phyloP scores from a whole-genome alignment of 192 early-diverging fungal species.

The Phlyctochytrium arcticum region DNA sequence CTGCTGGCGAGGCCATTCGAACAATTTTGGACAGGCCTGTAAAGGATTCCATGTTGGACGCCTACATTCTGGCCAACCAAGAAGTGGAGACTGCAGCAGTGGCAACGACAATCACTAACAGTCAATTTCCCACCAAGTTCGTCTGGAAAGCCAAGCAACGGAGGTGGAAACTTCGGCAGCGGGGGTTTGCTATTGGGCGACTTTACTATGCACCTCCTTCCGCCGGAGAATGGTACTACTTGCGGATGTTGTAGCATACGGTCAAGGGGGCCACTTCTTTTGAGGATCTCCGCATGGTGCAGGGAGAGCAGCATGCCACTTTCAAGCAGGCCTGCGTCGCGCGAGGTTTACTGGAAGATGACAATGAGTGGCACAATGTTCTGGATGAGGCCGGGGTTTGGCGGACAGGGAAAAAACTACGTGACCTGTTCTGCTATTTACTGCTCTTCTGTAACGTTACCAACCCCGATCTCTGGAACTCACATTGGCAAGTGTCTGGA shows the following conservation, averaged over 20 bases:
- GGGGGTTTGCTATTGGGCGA: background rate
- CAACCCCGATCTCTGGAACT: too few species aligned
- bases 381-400: too few species aligned
- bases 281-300: background rate
- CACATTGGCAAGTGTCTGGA: too few species aligned
- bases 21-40: background rate
- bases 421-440: background rate
- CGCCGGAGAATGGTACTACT: background rate
- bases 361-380: background rate
- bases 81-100: too few species aligned
- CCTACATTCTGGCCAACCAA: too few species aligned
- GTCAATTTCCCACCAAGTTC: background rate
- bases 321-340: too few species aligned
- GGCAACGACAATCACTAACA: too few species aligned
- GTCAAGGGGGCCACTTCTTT: background rate
- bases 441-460: too few species aligned
- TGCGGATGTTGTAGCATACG: background rate
- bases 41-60: too few species aligned
- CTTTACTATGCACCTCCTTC: background rate
- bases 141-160: background rate
- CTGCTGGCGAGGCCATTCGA: background rate
- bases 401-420: background rate
- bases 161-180: background rate
- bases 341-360: conserved; percentile 1
- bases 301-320: background rate